phyloP scores from a whole-genome alignment of 345 rosid genomes.

The Excoecaria agallocha region DNA sequence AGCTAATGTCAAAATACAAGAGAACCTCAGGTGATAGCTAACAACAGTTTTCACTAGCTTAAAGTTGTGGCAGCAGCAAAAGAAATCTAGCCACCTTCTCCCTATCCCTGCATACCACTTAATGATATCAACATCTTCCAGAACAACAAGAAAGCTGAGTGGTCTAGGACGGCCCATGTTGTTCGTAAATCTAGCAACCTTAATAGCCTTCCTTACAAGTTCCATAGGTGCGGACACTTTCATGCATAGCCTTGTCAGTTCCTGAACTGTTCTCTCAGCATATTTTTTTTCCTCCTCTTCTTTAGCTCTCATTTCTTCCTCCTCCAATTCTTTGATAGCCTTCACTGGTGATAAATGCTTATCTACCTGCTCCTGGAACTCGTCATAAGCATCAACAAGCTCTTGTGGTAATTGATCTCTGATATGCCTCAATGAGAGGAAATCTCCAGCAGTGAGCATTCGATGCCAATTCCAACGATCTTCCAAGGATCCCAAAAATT shows the following conservation, averaged over 20 bases:
- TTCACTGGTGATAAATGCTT: conserved; percentile 62
- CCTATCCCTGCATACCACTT: conserved; percentile 96
- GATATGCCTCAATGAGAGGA: conserved; percentile 69
- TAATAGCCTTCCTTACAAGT: conserved; percentile 77
- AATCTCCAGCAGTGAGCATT: conserved; percentile 74
- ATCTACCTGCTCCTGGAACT: conserved; percentile 74
- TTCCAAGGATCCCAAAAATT: conserved; percentile 71
- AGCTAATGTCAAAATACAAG: conserved; percentile 84
- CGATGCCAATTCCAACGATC: conserved; percentile 78
- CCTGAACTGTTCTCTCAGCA: conserved; percentile 64
- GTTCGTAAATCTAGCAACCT: conserved; percentile 81
- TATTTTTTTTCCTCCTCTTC: conserved; percentile 68
- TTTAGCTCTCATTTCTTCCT: conserved; percentile 53
- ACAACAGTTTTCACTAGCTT: conserved; percentile 76
- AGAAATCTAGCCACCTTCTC: conserved; percentile 85
- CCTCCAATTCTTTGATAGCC: conserved; percentile 60
- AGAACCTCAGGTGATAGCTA: conserved; percentile 82
- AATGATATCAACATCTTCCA: conserved; percentile 84
- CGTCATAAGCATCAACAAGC: conserved; percentile 73
- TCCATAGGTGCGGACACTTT: conserved; percentile 81
- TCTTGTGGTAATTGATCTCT: conserved; percentile 73
- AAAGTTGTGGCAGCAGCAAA: conserved; percentile 89
- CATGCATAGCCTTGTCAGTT: conserved; percentile 71
- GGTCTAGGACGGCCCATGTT: conserved; percentile 91
- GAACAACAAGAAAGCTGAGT: conserved; percentile 52